Base-by-base conservation (phyloP, 768 basidiomycete species). In the Trametes punicea region DNA sequence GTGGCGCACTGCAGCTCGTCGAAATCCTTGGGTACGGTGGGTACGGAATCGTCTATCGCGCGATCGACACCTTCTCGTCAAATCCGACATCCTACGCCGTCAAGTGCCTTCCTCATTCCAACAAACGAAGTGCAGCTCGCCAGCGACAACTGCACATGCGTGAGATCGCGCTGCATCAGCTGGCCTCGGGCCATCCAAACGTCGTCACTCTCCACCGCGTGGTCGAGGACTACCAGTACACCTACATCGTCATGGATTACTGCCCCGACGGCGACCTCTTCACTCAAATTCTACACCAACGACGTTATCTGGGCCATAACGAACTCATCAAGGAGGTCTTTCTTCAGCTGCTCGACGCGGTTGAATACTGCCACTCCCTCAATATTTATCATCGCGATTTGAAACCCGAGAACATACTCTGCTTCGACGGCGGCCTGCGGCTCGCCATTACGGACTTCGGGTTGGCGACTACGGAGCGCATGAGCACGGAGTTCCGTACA, bases 371-470 rank as follows among this genome's bases (percentile, higher is more conserved):
- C 71, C 96, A 99, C 71, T 81, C 82, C 18, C 76, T 90, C 45
- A 91, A 91, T 41, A 93, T 99, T 65, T 96, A 90, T 75, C 96
- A 98, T 70, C 90, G 96, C 41, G 96, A 98, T 70, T 75, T 99
- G 67, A 99, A 98, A 77, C 96, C 96, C 4, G 96, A 99, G 75
- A 97, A 92, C 69, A 83, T 97, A 55, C 77, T 98, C 42, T 95
- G 93, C 71, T 88, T 87, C 75, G 80, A 87, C 69, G 72, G 80
- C 60, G 94, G 93, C 45, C 75, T 79, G 61, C 78, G 82, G 47
- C 81, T 97, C 49, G 86, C 90, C 48, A 81, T 98, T 60, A 95
- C 94, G 33, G 96, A 98, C 73, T 98, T 98, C 70, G 96, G 96
- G 21, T 81, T 98, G 6, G 88, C 95, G 2, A 97, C 95, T 4